Percentiles rank a stretch among this genome's conserved stretches.
Conservation (phyloP, 257 asterid species). For the Primulina tabacum region DNA sequence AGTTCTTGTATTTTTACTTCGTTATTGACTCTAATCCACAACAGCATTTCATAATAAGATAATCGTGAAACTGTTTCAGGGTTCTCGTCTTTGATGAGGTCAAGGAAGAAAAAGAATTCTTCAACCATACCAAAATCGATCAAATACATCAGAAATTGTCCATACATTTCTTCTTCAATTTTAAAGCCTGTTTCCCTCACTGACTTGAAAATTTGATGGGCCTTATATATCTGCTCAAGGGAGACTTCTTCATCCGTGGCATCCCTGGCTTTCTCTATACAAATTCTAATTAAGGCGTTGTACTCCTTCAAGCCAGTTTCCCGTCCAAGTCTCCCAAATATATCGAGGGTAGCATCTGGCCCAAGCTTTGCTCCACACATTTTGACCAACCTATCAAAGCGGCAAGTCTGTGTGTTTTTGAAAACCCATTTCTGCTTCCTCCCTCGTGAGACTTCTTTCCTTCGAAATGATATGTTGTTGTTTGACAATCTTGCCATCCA, state of each 20-base stretch:
- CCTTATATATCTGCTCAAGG: constrained; percentile 48
- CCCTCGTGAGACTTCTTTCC: constrained; percentile 53
- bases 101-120: constrained; percentile 69
- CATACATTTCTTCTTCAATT: constrained; percentile 62
- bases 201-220: constrained; percentile 48
- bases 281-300: constrained; percentile 44
- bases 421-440: constrained; percentile 57
- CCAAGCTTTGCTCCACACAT: constrained; percentile 60
- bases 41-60: constrained; percentile 84
- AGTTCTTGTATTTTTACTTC: constrained; percentile 69
- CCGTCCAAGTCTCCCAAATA: constrained; percentile 60
- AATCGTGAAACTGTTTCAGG: constrained; percentile 51
- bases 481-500: constrained; percentile 37
- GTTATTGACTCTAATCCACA: constrained; percentile 48
- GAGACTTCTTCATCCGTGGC: constrained; percentile 62
- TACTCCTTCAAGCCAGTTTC: constrained; percentile 63
- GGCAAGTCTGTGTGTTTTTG: constrained; percentile 28
- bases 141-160: constrained; percentile 61
- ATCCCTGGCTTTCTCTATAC: constrained; percentile 56
- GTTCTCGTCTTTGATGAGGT: constrained; percentile 49
- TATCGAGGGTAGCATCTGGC: constrained; percentile 40
- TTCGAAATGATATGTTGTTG: constrained; percentile 32
- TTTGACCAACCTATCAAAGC: constrained; percentile 37
- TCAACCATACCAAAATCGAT: constrained; percentile 59
- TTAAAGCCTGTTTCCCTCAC: constrained; percentile 61